Percentiles rank a stretch among this genome's conserved stretches.
Evolutionary conservation across 2,329 filamentous ascomycete species (phyloP).

Genomic region (Ophiostoma sp.): DNA sequence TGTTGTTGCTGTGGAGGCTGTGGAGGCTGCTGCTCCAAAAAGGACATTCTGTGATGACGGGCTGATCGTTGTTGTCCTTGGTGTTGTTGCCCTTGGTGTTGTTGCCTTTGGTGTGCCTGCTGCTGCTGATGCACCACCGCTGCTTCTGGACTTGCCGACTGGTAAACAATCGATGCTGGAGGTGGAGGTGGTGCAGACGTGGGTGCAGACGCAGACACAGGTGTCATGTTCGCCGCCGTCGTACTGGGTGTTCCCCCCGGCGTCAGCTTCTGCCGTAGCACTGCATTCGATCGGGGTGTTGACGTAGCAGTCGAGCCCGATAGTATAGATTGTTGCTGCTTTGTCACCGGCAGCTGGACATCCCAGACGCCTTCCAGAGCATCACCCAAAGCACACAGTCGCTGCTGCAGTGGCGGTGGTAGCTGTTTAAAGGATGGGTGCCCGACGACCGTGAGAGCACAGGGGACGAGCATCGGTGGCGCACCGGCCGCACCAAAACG

Average conservation of each 20-base stretch:
- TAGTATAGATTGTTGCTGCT: not conserved
- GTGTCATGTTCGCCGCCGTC: not conserved
- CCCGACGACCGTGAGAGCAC: slow-evolving; percentile 25
- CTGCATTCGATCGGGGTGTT: not conserved
- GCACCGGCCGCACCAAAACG: slow-evolving; percentile 34
- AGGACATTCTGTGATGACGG: not conserved
- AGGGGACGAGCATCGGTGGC: slow-evolving; percentile 34
- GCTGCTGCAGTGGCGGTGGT: slow-evolving; percentile 16
- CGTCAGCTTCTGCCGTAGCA: not conserved
- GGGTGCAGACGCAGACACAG: not conserved
- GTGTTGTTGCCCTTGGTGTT: not conserved
- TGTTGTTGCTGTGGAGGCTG: not conserved
- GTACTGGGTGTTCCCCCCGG: not conserved
- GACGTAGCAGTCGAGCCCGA: not conserved
- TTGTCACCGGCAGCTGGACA: not conserved
- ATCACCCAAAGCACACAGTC: not conserved
- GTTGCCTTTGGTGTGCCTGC: not conserved
- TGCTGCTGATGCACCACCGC: not conserved
- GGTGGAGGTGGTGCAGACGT: not conserved
- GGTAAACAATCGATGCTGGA: not conserved
- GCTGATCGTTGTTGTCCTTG: not conserved
- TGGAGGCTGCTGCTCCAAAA: not conserved
- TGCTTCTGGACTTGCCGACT: not conserved
- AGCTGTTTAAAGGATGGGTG: not conserved
- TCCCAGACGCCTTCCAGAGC: slow-evolving; percentile 1